Conservation (phyloP, 139 green algal species). For the Penium margaritaceum region DNA sequence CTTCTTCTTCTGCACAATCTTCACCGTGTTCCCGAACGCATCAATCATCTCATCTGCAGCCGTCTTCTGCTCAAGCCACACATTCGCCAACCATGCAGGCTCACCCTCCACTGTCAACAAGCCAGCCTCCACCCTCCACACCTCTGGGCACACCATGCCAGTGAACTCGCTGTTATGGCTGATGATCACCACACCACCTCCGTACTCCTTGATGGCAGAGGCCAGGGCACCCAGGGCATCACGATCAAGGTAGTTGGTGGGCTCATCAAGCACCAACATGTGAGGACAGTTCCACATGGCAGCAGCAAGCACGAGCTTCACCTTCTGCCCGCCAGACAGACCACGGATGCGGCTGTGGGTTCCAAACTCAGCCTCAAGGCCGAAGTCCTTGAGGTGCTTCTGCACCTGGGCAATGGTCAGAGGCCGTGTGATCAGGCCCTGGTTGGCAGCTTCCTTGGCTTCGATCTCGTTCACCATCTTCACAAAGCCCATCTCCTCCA, state of each 20-base stretch:
- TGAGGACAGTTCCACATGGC: constrained; percentile 67
- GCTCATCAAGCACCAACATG: constrained; percentile 65
- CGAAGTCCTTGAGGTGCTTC: constrained; percentile 62
- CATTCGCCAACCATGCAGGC: constrained; percentile 11
- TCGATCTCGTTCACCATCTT: constrained; percentile 85
- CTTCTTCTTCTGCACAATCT: constrained; percentile 38
- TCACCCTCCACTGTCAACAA: constrained; percentile 12
- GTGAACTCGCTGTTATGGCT: constrained; percentile 59
- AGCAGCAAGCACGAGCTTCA: constrained; percentile 66
- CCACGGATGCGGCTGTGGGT: constrained; percentile 45
- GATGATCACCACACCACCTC: constrained; percentile 67
- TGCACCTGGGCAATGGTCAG: constrained; percentile 59
- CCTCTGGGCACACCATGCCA: constrained; percentile 21
- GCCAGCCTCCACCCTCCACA: constrained; percentile 25
- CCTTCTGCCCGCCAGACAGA: constrained; percentile 63
- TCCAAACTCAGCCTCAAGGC: no score
- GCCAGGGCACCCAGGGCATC: constrained; percentile 40
- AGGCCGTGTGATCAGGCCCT: constrained; percentile 70
- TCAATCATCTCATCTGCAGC: constrained; percentile 37
- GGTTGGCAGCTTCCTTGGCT: constrained; percentile 71
- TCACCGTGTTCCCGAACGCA: constrained; percentile 41
- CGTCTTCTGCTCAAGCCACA: constrained; percentile 12
- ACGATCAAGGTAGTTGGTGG: constrained; percentile 75
- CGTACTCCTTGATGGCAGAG: constrained; percentile 54
- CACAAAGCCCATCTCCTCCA: constrained; percentile 76